Base-by-base conservation (phyloP, 2,329 filamentous ascomycete species). In the Monilinia aucupariae region DNA sequence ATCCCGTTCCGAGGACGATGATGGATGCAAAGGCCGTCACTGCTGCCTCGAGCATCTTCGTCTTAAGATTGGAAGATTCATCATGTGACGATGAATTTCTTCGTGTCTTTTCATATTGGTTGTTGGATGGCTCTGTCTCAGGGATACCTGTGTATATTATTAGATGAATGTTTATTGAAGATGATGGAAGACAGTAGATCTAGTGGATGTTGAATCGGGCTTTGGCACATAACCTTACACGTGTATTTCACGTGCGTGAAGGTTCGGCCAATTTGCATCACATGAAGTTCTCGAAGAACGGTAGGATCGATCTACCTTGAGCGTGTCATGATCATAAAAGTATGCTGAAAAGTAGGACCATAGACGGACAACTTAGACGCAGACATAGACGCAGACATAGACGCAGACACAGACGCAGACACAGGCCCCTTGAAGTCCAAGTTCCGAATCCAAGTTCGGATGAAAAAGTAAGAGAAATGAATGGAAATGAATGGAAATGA, bases 11-110 rank as follows among this genome's bases (percentile, higher is more conserved):
- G 39, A 93, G 78, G 20, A 93, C 84, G 13, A 87, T 69, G 62
- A 93, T 88, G 27, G 88, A 91, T 32, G 89, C 88, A 64, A 91
- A 82, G 0, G 89, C 91, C 0, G 90, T 92, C 10, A 85, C 86
- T 2, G 89, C 89, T 7, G 87, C 80, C 74, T 93, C 90, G 61
- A 85, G 76, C 85, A 91, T 90, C 72, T 88, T 90, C 47, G 78
- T 64, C 8, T 41, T 54, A 50, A 7, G 66, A 65, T 39, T 55
- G 50, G 34, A 64, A 37, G 30, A 65, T 61, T 43, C 60, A 20
- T 62, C 52, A 50, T 41, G 37, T 41, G 54, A 45, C 0, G 47
- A 59, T 20, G 34, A 25, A 22, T 25, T 15, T 48, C 20, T 22
- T 45, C 54, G 22, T 41, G 10, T 20, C 1, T 54, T 41, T 34